Evolutionary conservation across 805 yeast species (phyloP), one percentile per base, ranked within the genome.

Genomic region (Hanseniaspora jakobsenii): DNA sequence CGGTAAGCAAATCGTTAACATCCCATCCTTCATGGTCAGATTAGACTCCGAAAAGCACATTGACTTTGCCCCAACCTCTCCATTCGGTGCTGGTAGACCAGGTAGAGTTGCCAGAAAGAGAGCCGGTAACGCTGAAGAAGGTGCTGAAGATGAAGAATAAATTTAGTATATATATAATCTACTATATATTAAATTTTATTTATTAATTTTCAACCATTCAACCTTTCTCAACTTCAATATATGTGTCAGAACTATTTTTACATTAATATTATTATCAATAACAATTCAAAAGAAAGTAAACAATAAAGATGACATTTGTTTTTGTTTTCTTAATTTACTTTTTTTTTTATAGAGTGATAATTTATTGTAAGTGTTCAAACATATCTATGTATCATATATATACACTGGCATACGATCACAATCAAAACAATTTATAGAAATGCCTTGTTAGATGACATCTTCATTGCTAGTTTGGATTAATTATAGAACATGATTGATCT

Each of bases 51-150:
- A 91, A 76, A 91, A 91, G 83, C 97, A 91, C 86, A 85, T 91
- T 73, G 97, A 91, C 80, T 91, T 89, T 65, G 94, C 98, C 64
- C 81, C 91, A 69, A 85, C 84, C 70, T 91, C 98, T 59, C 98
- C 98, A 71, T 89, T 84, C 87, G 98, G 98, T 72, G 98, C 98
- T 75, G 98, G 95, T 63, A 89, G 98, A 78, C 93, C 98, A 61
- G 98, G 98, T 71, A 91, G 98, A 80, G 94, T 85, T 66, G 93
- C 91, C 81, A 85, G 97, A 81, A 84, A 77, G 72, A 78, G 81
- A 78, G 68, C 72, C 60, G 72, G 67, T 60, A 60, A 59, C 77
- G 70, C 65, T 71, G 66, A 62, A 72, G 80, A 67, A 54, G 87
- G 70, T 55, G 89, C 70, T 61, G 94, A 71, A 59, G 95, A 73